A percentile compares a stretch with the other conserved stretches of the same genome.
Conservation (phyloP, 192 early-diverging fungal species). For the Anaeromyces robustus region DNA sequence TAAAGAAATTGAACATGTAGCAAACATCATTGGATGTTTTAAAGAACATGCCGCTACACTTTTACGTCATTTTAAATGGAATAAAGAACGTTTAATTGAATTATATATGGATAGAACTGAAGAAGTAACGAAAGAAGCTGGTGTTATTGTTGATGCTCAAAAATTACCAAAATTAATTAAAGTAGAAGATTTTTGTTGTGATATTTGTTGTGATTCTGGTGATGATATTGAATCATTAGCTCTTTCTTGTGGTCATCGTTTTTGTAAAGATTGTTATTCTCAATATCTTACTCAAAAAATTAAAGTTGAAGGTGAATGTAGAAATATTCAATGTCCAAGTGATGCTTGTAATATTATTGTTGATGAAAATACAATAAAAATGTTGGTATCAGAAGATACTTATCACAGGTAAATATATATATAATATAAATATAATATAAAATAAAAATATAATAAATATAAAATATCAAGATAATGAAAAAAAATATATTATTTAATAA, state of each 20-base stretch:
- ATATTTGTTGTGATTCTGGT: slow-evolving; percentile 75
- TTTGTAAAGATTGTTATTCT: slow-evolving; percentile 73
- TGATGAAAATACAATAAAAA: slow-evolving; percentile 62
- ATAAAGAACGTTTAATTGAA: slow-evolving; percentile 73
- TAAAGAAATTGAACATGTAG: slow-evolving; percentile 52
- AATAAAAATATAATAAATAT: too few species aligned
- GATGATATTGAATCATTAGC: slow-evolving; percentile 40
- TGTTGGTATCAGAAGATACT: slow-evolving; percentile 36
- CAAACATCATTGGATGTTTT: slow-evolving; percentile 48
- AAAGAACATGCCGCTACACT: slow-evolving; percentile 55
- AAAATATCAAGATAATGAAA: too few species aligned
- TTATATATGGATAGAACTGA: slow-evolving; percentile 52
- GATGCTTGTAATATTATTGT: slow-evolving; percentile 63
- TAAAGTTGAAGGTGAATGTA: slow-evolving; percentile 70
- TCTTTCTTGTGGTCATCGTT: slow-evolving; percentile 75
- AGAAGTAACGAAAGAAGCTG: slow-evolving; percentile 40
- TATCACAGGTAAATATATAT: slow-evolving; percentile 35
- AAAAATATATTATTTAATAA: too few species aligned
- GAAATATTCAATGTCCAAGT: slow-evolving; percentile 72
- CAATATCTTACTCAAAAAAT: slow-evolving; percentile 78
- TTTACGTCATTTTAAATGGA: slow-evolving; percentile 66
- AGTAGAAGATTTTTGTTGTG: slow-evolving; percentile 53
- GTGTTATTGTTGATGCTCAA: slow-evolving; percentile 45
- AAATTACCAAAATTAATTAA: slow-evolving; percentile 12
- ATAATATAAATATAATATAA: too few species aligned